Conservation (phyloP, 2,329 filamentous ascomycete genomes). For the Talaromyces rugulosus region DNA sequence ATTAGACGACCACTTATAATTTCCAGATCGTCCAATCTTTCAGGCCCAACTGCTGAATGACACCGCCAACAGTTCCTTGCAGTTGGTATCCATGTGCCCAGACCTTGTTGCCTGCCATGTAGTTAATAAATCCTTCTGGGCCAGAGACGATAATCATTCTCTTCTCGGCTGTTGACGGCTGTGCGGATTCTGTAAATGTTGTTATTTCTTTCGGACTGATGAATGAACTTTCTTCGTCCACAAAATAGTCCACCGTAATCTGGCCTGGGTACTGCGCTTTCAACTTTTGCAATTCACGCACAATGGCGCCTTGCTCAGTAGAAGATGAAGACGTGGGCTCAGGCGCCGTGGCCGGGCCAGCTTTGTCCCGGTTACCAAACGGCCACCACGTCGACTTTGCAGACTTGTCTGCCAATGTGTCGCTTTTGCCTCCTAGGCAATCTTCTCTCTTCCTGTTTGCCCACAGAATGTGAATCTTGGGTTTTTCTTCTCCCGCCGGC, state of each 20-base stretch:
- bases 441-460: slow-evolving; percentile 66
- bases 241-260: slow-evolving; percentile 67
- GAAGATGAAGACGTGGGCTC: slow-evolving; percentile 3
- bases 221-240: slow-evolving; percentile 72
- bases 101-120: slow-evolving; percentile 73
- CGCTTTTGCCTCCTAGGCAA: slow-evolving; percentile 57
- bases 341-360: slow-evolving; percentile 5
- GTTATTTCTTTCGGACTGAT: slow-evolving; percentile 56
- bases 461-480: slow-evolving; percentile 72
- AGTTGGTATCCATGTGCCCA: slow-evolving; percentile 69
- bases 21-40: slow-evolving; percentile 58
- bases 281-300: slow-evolving; percentile 60
- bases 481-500: slow-evolving; percentile 26
- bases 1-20: slow-evolving; percentile 34
- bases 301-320: slow-evolving; percentile 40
- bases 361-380: slow-evolving; percentile 19
- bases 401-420: slow-evolving; percentile 31
- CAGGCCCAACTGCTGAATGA: slow-evolving; percentile 58
- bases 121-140: slow-evolving; percentile 80
- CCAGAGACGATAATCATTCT: slow-evolving; percentile 77
- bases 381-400: slow-evolving; percentile 27
- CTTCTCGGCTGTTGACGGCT: slow-evolving; percentile 20
- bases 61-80: slow-evolving; percentile 69
- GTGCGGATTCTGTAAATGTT: slow-evolving; percentile 23
- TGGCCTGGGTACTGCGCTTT: slow-evolving; percentile 54